A percentile compares a stretch with the other conserved stretches of the same genome.
These are phyloP conservation scores for Harringtonia aguacate DNA, from an alignment of 2,329 filamentous ascomycete genomes.

Conservation along the genomic window DNA sequence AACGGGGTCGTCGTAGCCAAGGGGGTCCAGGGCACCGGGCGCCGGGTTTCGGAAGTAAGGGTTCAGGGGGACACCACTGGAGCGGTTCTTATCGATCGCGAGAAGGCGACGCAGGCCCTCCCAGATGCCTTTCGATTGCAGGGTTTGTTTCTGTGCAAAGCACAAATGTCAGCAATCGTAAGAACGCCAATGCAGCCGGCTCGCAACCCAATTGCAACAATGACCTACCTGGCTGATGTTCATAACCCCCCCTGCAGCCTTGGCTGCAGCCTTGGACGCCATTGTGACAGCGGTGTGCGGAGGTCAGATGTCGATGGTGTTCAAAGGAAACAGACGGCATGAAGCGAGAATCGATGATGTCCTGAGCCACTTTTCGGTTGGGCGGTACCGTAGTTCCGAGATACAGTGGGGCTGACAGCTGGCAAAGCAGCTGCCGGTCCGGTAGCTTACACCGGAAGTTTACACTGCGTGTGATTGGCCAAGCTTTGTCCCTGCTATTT, in stretches of 20 bases:
- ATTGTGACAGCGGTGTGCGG: conserved; percentile 23
- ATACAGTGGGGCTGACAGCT: background rate
- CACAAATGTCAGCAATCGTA: background rate
- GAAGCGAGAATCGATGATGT: background rate
- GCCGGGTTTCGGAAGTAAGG: conserved; percentile 82
- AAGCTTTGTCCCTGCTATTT: background rate
- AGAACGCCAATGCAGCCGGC: background rate
- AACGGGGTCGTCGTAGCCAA: conserved; percentile 69
- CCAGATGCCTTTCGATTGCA: conserved; percentile 85
- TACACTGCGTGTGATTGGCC: background rate
- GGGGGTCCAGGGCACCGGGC: conserved; percentile 61
- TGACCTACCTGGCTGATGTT: conserved; percentile 46
- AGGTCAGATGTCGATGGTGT: conserved; percentile 14
- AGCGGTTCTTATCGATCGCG: conserved; percentile 77
- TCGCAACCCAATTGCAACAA: background rate
- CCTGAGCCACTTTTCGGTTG: background rate
- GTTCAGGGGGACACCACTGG: conserved; percentile 86
- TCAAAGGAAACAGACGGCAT: background rate
- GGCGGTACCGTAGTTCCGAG: background rate
- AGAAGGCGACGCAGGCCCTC: conserved; percentile 68
- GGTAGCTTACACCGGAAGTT: background rate
- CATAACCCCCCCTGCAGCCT: conserved; percentile 42
- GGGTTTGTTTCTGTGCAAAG: conserved; percentile 74
- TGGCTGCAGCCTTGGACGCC: conserved; percentile 50
- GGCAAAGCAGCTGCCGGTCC: background rate